Evolutionary conservation across 129 eudicot genomes (phyloP).

Genomic region (Centaurea solstitialis): DNA sequence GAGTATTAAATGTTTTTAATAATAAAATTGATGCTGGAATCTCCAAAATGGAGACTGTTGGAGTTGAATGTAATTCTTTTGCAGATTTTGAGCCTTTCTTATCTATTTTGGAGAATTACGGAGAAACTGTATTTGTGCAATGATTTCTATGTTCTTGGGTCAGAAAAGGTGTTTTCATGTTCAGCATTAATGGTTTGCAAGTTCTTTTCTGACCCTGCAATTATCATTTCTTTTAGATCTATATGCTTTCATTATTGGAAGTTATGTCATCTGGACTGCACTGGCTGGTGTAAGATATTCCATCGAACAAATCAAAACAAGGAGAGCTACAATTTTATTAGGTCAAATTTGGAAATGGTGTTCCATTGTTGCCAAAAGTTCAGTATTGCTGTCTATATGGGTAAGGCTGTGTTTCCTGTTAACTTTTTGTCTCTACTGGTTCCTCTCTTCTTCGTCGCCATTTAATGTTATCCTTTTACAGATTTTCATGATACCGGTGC

Average conservation of each 20-base stretch:
- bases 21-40: background rate
- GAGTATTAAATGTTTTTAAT: background rate
- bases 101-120: background rate
- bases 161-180: background rate
- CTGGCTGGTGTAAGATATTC: constrained; percentile 82
- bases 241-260: constrained; percentile 88
- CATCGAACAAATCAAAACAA: constrained; percentile 63
- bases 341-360: constrained; percentile 84
- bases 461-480: constrained; percentile 20
- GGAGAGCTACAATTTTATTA: constrained; percentile 62
- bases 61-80: background rate
- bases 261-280: constrained; percentile 85
- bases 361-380: constrained; percentile 79
- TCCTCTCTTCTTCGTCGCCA: constrained; percentile 14
- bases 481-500: constrained; percentile 82
- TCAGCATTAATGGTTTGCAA: background rate
- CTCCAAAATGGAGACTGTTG: background rate
- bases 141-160: background rate
- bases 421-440: background rate
- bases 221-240: constrained; percentile 43
- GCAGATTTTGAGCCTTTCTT: background rate
- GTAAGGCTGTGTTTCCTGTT: constrained; percentile 34
- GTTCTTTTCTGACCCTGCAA: background rate
- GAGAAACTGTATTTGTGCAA: background rate
- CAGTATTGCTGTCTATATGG: constrained; percentile 83